phyloP scores from a whole-genome alignment of 495 filamentous ascomycete genomes.

The Pseudomonodictys pantanalensis region DNA sequence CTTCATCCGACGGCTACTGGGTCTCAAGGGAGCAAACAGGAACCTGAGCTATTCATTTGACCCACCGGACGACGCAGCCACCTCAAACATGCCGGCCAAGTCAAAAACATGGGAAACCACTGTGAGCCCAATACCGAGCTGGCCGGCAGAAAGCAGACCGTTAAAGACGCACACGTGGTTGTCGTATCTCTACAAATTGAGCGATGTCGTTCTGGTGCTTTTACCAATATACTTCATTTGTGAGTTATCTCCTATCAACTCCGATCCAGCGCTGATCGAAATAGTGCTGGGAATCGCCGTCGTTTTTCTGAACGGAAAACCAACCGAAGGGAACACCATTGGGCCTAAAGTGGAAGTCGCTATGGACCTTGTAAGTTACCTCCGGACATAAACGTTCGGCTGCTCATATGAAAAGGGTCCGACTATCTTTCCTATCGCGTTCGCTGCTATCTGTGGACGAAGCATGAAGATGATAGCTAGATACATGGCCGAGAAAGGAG shows the following conservation, averaged over 20 bases:
- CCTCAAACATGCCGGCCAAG: background rate
- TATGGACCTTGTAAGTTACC: slow-evolving; percentile 23
- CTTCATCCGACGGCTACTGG: background rate
- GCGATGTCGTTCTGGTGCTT: slow-evolving; percentile 24
- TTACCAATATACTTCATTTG: slow-evolving; percentile 29
- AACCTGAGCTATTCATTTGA: background rate
- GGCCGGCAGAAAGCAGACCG: slow-evolving; percentile 14
- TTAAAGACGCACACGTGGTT: slow-evolving; percentile 24
- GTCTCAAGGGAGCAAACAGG: background rate
- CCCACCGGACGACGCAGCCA: background rate
- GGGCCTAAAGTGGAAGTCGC: slow-evolving; percentile 24
- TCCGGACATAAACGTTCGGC: background rate
- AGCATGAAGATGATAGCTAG: slow-evolving; percentile 28
- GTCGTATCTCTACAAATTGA: slow-evolving; percentile 14
- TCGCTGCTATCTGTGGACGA: slow-evolving; percentile 28
- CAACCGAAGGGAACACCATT: slow-evolving; percentile 21
- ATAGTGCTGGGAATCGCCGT: slow-evolving; percentile 24
- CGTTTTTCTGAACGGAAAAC: slow-evolving; percentile 18
- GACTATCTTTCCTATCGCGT: slow-evolving; percentile 33
- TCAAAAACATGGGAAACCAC: slow-evolving; percentile 22
- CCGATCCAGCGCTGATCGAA: background rate
- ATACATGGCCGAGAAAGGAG: slow-evolving; percentile 25
- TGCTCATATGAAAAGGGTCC: slow-evolving; percentile 25
- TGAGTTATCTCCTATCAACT: slow-evolving; percentile 2
- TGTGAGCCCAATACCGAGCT: slow-evolving; percentile 13